Conservation (phyloP, 805 yeast genomes). For the Blastobotrys chiropterorum region DNA sequence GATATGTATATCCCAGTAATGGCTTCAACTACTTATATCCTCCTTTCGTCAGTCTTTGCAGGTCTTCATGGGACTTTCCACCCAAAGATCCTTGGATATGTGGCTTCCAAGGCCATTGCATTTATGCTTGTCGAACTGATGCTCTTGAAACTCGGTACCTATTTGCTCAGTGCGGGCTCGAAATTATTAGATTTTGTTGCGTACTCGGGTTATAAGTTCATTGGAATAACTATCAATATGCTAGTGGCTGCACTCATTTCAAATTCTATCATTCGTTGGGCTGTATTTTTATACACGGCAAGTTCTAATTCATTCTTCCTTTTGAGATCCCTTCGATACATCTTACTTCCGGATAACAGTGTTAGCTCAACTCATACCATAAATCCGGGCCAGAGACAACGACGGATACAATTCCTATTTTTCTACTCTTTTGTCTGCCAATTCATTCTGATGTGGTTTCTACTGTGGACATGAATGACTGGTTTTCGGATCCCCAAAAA, state of each 20-base stretch:
- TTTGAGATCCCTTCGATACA: conserved; percentile 52
- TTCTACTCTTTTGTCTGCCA: conserved; percentile 80
- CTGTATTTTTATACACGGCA: conserved; percentile 44
- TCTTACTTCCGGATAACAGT: conserved; percentile 58
- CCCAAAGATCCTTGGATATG: conserved; percentile 84
- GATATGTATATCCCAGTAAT: conserved; percentile 93
- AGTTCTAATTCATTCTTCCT: conserved; percentile 49
- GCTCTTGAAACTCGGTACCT: conserved; percentile 74
- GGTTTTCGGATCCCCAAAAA: too few relatives aligned
- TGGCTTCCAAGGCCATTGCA: conserved; percentile 81
- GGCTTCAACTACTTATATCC: conserved; percentile 83
- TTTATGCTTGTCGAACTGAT: conserved; percentile 70
- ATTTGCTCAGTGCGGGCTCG: conserved; percentile 63
- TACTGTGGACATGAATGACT: conserved; percentile 32
- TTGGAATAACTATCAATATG: conserved; percentile 45
- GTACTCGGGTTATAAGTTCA: conserved; percentile 91
- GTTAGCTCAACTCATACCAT: conserved; percentile 41
- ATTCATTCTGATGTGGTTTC: conserved; percentile 64
- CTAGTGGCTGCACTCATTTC: conserved; percentile 27
- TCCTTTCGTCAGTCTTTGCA: conserved; percentile 74
- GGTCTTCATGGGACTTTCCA: conserved; percentile 88
- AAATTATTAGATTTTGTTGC: conserved; percentile 79
- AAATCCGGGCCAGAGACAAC: conserved; percentile 61
- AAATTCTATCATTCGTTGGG: conserved; percentile 40
- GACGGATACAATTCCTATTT: conserved; percentile 81